Conservation (phyloP, 768 basidiomycete species). For the Termitomyces sp. region DNA sequence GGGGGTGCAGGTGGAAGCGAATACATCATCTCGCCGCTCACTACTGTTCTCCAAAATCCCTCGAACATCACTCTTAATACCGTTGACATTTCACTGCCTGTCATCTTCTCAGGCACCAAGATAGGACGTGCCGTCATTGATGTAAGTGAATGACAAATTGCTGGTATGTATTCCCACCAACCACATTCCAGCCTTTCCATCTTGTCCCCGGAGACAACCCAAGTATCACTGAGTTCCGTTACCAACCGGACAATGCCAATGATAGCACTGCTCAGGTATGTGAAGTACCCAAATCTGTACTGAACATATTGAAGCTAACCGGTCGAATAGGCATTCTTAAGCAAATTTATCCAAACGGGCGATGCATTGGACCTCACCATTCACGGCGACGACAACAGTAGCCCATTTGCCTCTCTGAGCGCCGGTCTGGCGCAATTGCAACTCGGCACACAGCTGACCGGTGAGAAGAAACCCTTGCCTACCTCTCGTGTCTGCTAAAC, state of each 20-base stretch:
- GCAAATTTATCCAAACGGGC: constrained; percentile 51
- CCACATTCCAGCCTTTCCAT: constrained; percentile 38
- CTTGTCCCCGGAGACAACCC: constrained; percentile 54
- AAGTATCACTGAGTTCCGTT: constrained; percentile 58
- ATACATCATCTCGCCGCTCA: constrained; percentile 55
- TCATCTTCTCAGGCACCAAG: constrained; percentile 46
- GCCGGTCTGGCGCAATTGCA: constrained; percentile 50
- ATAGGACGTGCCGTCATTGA: constrained; percentile 57
- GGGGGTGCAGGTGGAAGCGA: constrained; percentile 57
- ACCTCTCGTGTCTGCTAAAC: background rate
- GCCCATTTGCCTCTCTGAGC: constrained; percentile 56
- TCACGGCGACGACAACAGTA: constrained; percentile 52
- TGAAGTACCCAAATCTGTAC: background rate
- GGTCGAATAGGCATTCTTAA: constrained; percentile 43
- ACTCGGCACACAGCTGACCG: constrained; percentile 43
- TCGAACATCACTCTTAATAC: constrained; percentile 64
- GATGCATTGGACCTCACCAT: constrained; percentile 45
- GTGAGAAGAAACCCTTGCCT: constrained; percentile 20
- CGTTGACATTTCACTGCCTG: constrained; percentile 50
- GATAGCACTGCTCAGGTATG: constrained; percentile 55
- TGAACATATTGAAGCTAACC: background rate
- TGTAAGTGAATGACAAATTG: constrained; percentile 27
- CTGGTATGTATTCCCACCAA: background rate
- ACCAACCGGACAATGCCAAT: constrained; percentile 58
- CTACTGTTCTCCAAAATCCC: constrained; percentile 55